Evolutionary conservation across 2,329 filamentous ascomycete genomes (phyloP), one percentile per base, ranked within the genome.

Genomic region (Fusarium sp.): DNA sequence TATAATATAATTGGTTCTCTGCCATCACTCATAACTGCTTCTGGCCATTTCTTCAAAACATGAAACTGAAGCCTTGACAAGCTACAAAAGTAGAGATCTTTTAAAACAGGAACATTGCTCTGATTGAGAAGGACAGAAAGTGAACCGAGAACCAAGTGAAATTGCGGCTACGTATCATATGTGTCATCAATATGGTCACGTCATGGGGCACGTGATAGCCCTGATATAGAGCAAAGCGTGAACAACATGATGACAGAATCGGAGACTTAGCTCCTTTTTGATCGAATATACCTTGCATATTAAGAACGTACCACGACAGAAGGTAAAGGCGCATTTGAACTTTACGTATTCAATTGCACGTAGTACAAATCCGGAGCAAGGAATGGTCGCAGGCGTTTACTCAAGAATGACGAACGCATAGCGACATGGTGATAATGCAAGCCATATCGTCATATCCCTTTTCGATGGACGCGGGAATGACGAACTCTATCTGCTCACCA

Each of bases 251-350:
- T 4, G 34, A 38, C 34, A 38, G 3, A 11, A n/a, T 11, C 16
- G 34, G 34, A 38, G 9, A 7, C n/a, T 6, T 38, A 38, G 34
- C 9, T 38, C 5, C 32, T 4, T n/a, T 11, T 11, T 18, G 2
- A 38, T 38, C 16, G 0, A n/a, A n/a, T 6, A 11, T 38, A n/a
- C 32, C 5, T n/a, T 7, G 32, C 1, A 7, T 11, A n/a, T n/a
- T n/a, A 38, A 38, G 3, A 38, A 38, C 9, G 34, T 38, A 38
- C 16, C 10, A 38, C 16, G 9, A 4, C 3, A 38, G 5, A n/a
- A 38, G 16, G 9, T 38, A n/a, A 11, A 38, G 34, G 9, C 16
- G 34, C 10, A n/a, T 38, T 7, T 38, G 9, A n/a, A 38, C 34
- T 18, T 6, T 38, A 11, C 34, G 34, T 38, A 11, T 38, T 7